Evolutionary conservation across 2,329 filamentous ascomycete species (phyloP), one percentile per base, ranked within the genome.

Genomic region (Elsinoe necatrix): DNA sequence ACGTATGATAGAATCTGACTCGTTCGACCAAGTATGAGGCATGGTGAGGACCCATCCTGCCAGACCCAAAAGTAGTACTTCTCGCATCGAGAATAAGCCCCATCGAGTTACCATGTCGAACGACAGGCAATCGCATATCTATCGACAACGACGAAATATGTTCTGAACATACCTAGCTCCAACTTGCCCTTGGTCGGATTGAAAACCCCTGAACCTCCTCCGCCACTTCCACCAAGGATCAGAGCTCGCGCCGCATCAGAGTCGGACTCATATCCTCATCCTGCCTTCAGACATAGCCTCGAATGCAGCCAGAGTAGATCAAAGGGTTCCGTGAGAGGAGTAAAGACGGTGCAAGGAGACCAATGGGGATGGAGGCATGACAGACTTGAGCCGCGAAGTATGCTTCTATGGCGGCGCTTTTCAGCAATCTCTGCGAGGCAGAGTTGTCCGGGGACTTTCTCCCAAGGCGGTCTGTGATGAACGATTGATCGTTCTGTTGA

Each of bases 61-160:
- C 54, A 71, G 70, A 75, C 73, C 73, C 72, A 67, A 70, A 71
- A 73, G 68, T 67, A 57, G 58, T 77, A 80, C 87, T 86, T 87
- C 89, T 95, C 90, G 91, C 87, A 81, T 90, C 92, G 87, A 96
- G 89, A 96, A 95, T 97, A 90, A 96, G 92, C 92, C 92, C 92
- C 92, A 95, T 97, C 90, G 91, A 95, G 92, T 97, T 95, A 95
- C 88, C 80, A 74, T 72, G 69, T 68, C 63, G 56, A 29, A 52
- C 48, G 63, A 59, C 61, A 65, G 63, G 87, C 89, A 95, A 96
- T 95, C 92, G 91, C 92, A 96, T 97, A 84, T 86, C 92, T 96
- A 83, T 95, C 79, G 72, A 80, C 88, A 86, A 84, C 84, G 92
- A 96, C 92, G 86, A 96, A 86, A 81, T 77, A 75, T 71, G 77